Evolutionary conservation across 1,139 yeast species (phyloP).

Genomic region (Magnusiomyces clavatus): DNA sequence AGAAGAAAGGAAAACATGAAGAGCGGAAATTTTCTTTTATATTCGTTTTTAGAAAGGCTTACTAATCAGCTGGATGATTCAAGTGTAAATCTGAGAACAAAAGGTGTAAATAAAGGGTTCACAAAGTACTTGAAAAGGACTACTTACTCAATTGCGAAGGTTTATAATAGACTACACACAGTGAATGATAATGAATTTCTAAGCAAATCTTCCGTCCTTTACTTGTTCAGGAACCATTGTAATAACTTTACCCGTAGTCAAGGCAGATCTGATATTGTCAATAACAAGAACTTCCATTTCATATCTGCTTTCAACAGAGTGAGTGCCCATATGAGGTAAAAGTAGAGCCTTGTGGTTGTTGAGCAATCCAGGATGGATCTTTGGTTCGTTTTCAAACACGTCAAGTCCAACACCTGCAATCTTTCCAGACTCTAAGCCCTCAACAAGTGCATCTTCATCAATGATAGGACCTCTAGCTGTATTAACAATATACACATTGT

Average conservation of each 20-base stretch:
- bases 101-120: not conserved
- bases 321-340: conserved; percentile 65
- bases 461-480: conserved; percentile 63
- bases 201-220: not conserved
- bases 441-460: conserved; percentile 63
- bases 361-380: conserved; percentile 31
- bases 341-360: conserved; percentile 42
- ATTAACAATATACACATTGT: conserved; percentile 60
- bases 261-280: conserved; percentile 37
- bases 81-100: not conserved
- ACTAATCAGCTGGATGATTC: not conserved
- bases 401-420: conserved; percentile 72
- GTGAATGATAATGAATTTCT: not conserved
- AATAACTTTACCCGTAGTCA: conserved; percentile 51
- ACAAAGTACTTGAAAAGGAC: not conserved
- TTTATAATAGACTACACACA: too few relatives aligned
- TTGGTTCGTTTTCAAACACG: conserved; percentile 78
- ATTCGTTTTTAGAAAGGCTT: not conserved
- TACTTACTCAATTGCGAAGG: too few relatives aligned
- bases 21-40: not conserved
- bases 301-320: conserved; percentile 45
- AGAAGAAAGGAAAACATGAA: not conserved
- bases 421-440: conserved; percentile 60
- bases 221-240: conserved; percentile 37
- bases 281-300: conserved; percentile 53